phyloP scores from a whole-genome alignment of 1,284 basidiomycete genomes.

The Boletellus deceptivus region DNA sequence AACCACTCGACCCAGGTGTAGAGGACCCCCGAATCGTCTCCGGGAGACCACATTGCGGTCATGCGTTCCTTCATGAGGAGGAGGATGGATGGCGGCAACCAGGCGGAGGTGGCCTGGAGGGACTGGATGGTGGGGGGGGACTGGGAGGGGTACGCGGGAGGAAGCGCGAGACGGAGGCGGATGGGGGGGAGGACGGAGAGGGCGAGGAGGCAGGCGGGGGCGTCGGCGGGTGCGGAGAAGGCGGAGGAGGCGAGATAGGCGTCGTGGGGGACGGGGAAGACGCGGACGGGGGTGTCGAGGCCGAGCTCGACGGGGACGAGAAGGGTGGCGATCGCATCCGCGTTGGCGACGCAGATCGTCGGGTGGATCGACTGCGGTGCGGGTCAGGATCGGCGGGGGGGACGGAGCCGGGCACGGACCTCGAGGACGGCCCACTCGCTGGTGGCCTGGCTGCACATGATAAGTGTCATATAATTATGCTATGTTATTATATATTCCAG shows the following conservation, averaged over 20 bases:
- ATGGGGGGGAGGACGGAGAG: slow-evolving; percentile 56
- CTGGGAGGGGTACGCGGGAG: slow-evolving; percentile 54
- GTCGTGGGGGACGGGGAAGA: slow-evolving; percentile 36
- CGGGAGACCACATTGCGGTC: slow-evolving; percentile 54
- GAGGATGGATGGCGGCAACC: slow-evolving; percentile 45
- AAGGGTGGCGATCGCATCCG: slow-evolving; percentile 27
- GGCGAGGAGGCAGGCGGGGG: not conserved
- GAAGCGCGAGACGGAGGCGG: slow-evolving; percentile 54
- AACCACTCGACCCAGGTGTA: slow-evolving; percentile 72
- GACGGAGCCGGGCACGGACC: slow-evolving; percentile 15
- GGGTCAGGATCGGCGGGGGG: slow-evolving; percentile 13
- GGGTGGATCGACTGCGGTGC: slow-evolving; percentile 65
- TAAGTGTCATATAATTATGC: slow-evolving; percentile 9
- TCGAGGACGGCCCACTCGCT: slow-evolving; percentile 30
- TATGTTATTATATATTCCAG: slow-evolving; percentile 3
- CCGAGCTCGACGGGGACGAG: slow-evolving; percentile 64
- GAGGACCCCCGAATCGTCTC: slow-evolving; percentile 56
- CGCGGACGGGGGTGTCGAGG: slow-evolving; percentile 36
- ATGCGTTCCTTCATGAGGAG: slow-evolving; percentile 42
- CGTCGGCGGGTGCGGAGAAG: not conserved
- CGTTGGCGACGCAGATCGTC: slow-evolving; percentile 53
- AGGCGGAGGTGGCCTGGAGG: slow-evolving; percentile 55
- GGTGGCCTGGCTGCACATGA: slow-evolving; percentile 2
- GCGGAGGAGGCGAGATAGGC: slow-evolving; percentile 9
- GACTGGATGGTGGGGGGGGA: slow-evolving; percentile 54